phyloP scores from a whole-genome alignment of 2,329 filamentous ascomycete genomes.

The Epichloe scottii region DNA sequence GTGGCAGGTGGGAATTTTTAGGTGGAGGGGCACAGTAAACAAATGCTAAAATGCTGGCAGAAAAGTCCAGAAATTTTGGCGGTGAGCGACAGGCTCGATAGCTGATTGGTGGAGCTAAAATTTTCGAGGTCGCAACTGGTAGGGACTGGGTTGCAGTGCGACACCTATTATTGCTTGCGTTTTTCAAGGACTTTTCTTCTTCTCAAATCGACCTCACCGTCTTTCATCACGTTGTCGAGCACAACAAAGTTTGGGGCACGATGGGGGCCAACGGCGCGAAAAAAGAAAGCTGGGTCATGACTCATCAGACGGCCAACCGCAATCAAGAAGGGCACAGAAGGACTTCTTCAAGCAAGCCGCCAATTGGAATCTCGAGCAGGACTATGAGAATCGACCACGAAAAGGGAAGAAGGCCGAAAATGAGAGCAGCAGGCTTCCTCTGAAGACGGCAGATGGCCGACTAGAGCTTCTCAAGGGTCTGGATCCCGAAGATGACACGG shows the following conservation, averaged over 20 bases:
- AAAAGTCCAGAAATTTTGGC: constrained; percentile 26
- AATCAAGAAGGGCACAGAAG: constrained; percentile 35
- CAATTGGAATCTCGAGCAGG: constrained; percentile 83
- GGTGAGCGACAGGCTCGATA: constrained; percentile 15
- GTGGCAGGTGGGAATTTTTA: constrained; percentile 5
- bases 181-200: background rate
- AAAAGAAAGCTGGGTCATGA: constrained; percentile 45
- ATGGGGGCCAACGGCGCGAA: constrained; percentile 42
- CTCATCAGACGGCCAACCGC: constrained; percentile 31
- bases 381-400: constrained; percentile 70
- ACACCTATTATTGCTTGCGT: background rate
- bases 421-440: constrained; percentile 66
- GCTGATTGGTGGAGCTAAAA: constrained; percentile 14
- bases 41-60: constrained; percentile 13
- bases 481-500: constrained; percentile 48
- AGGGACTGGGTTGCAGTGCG: background rate
- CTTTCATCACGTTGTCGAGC: background rate
- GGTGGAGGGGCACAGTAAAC: constrained; percentile 8
- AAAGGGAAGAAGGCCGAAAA: constrained; percentile 64
- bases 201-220: background rate
- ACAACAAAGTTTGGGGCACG: background rate
- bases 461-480: constrained; percentile 47
- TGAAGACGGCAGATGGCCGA: constrained; percentile 71
- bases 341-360: constrained; percentile 63
- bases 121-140: background rate